Base-by-base conservation (phyloP, 192 early-diverging fungal species). In the Chytriomyces confervae region DNA sequence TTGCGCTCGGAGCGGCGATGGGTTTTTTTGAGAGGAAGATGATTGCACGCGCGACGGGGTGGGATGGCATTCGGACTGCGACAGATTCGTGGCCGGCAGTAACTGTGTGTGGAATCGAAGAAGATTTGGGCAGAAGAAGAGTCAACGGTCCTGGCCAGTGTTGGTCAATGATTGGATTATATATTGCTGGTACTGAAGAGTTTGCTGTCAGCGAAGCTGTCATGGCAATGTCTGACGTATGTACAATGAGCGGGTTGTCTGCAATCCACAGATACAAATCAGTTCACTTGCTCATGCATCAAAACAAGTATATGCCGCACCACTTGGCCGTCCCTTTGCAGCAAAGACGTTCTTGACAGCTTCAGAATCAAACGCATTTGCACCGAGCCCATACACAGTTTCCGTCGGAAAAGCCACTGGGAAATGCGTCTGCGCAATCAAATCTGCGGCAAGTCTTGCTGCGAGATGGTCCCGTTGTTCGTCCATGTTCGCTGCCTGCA, bases 211-310 rank as follows among this genome's bases (percentile, higher is more conserved):
- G 82, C n/a, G 81, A 64, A 44, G 88, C 82, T 36, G 97, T 88
- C 97, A 98, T 98, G 10, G 86, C 86, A 51, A 98, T 82, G 1
- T 94, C 95, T 7, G 94, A 95, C 43, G 98, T 90, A 78, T 99
- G 98, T n/a, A 99, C 93, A 72, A 99, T 99, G 8, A 99, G 87
- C 23, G 98, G 98, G 79, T 99, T 99, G 79, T 99, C 98, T 27
- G n/a, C 13, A 45, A 47, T 16, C 13, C 18, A 64, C 11, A 11
- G 3, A 29, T 68, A 11, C 23, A 68, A 6, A 18, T 68, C 66
- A 47, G 43, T 46, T 36, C 20, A 50, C 46, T 44, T n/a, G 29
- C 43, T 36, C 9, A 8, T 45, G 0, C 20, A 68, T 45, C 11
- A 68, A 11, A 68, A 16, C 66, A 68, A 23, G 36, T 57, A 11